A percentile compares a stretch with the other conserved stretches of the same genome.
Conservation (phyloP, 441 rosid genomes). For the Hura crepitans region DNA sequence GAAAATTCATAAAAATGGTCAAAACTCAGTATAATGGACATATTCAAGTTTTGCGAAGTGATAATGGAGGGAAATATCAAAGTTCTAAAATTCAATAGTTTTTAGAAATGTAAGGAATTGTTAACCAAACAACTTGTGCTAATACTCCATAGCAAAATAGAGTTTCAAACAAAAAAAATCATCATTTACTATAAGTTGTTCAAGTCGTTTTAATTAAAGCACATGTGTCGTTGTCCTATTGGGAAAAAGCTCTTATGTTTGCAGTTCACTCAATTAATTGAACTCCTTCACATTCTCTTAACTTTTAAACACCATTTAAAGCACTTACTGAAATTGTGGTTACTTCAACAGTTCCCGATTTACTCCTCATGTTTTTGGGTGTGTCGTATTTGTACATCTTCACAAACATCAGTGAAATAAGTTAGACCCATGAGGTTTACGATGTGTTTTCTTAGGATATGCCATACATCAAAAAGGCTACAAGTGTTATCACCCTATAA, state of each 20-base stretch:
- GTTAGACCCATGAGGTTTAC: background rate
- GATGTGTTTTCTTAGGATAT: conserved; percentile 9
- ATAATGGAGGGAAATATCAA: background rate
- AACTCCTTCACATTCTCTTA: background rate
- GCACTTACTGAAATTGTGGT: background rate
- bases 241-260: background rate
- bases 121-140: background rate
- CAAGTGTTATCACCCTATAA: background rate
- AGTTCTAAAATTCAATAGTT: background rate
- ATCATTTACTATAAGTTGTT: background rate
- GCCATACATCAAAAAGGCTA: background rate
- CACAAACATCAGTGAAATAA: background rate
- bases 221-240: background rate
- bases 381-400: conserved; percentile 8
- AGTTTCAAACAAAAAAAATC: background rate
- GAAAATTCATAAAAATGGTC: too few species aligned
- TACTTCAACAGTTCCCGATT: background rate
- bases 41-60: background rate
- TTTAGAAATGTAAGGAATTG: background rate
- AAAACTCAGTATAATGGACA: background rate
- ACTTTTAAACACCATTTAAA: background rate
- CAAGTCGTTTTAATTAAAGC: background rate
- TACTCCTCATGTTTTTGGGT: conserved; percentile 1
- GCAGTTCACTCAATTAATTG: background rate
- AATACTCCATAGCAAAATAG: too few species aligned